Percentiles rank a stretch among this genome's conserved stretches.
Conservation (phyloP, 768 basidiomycete genomes). For the Mycena crocata region DNA sequence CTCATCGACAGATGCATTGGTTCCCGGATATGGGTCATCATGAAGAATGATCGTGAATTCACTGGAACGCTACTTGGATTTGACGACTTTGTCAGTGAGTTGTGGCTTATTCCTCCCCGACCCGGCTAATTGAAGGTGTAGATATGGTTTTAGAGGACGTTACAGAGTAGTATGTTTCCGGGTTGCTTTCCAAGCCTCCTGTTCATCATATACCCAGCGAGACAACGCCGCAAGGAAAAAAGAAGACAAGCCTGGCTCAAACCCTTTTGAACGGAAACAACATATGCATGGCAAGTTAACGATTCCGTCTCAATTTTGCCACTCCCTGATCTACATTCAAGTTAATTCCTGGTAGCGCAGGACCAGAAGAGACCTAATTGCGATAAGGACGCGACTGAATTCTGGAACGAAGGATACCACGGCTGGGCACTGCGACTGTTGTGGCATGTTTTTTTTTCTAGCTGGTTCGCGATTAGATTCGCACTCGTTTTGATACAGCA, state of each 20-base stretch:
- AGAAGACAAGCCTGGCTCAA: constrained; percentile 85
- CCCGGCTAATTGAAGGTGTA: too few relatives aligned
- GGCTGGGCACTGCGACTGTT: background rate
- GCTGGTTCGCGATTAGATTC: too few relatives aligned
- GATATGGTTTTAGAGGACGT: constrained; percentile 98
- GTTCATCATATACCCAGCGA: constrained; percentile 65
- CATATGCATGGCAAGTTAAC: constrained; percentile 87
- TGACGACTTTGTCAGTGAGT: constrained; percentile 97
- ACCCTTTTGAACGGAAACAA: constrained; percentile 95
- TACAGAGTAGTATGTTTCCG: constrained; percentile 83
- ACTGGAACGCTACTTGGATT: constrained; percentile 95
- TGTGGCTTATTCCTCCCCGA: background rate
- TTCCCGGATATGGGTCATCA: constrained; percentile 96
- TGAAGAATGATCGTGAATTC: constrained; percentile 98
- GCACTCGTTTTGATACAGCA: too few relatives aligned
- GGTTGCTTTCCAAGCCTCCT: background rate
- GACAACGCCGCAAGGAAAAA: constrained; percentile 83
- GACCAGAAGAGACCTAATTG: constrained; percentile 58
- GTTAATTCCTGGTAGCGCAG: constrained; percentile 80
- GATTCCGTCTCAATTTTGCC: background rate
- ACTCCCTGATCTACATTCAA: constrained; percentile 38
- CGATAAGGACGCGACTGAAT: background rate
- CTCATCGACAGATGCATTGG: constrained; percentile 98
- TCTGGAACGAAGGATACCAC: background rate
- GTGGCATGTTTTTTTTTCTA: too few relatives aligned